These are phyloP conservation scores for Asterionellopsis glacialis DNA, from an alignment of 108 stramenopile genomes.

Conservation along the genomic window DNA sequence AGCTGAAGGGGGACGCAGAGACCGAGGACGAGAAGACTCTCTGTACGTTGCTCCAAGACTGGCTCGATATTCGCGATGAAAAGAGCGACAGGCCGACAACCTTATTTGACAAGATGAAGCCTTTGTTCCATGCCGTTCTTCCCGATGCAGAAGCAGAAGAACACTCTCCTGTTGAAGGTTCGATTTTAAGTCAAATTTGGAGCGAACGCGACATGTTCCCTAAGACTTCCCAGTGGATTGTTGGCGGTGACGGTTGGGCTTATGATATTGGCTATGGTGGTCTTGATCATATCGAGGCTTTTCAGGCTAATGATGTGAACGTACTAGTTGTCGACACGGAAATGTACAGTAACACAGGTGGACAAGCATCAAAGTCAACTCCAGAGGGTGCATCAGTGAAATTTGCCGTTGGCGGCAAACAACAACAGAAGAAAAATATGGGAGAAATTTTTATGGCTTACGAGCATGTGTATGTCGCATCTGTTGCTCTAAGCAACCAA, in stretches of 20 bases:
- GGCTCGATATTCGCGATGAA: slow-evolving; percentile 47
- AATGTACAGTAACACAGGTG: slow-evolving; percentile 60
- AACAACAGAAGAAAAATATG: slow-evolving; percentile 53
- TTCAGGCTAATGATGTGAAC: slow-evolving; percentile 60
- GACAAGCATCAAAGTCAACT: slow-evolving; percentile 52
- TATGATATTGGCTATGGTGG: slow-evolving; percentile 65
- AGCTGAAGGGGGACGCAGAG: slow-evolving; percentile 12
- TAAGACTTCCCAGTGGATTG: slow-evolving; percentile 60
- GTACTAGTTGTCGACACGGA: slow-evolving; percentile 62
- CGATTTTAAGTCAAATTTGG: slow-evolving; percentile 34
- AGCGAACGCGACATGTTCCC: slow-evolving; percentile 64
- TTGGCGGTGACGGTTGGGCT: slow-evolving; percentile 67
- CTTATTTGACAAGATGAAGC: slow-evolving; percentile 59
- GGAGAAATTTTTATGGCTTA: slow-evolving; percentile 69
- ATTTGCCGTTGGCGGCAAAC: slow-evolving; percentile 52
- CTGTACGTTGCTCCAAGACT: slow-evolving; percentile 37
- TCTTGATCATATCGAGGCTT: slow-evolving; percentile 57
- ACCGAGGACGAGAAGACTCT: slow-evolving; percentile 26
- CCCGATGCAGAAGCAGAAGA: slow-evolving; percentile 1
- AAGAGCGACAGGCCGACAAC: slow-evolving; percentile 49
- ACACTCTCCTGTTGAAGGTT: not conserved
- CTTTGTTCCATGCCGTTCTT: slow-evolving; percentile 37
- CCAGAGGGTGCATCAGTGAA: slow-evolving; percentile 51
- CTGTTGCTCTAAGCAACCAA: slow-evolving; percentile 47
- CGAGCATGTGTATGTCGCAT: slow-evolving; percentile 65